phyloP scores from a whole-genome alignment of 108 stramenopile species.

The Chaetoceros muelleri region DNA sequence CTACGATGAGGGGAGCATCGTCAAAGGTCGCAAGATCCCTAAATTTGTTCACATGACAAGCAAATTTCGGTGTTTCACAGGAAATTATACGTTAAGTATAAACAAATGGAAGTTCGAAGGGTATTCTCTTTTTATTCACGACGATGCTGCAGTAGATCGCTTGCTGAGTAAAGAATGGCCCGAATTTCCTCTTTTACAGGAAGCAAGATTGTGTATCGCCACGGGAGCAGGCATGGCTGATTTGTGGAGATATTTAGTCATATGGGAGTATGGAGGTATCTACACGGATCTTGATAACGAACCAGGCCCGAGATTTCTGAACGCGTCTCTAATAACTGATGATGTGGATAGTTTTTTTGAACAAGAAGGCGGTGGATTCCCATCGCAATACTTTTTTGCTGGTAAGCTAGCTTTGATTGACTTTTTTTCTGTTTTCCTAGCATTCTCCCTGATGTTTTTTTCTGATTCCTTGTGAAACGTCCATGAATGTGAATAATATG shows the following conservation, averaged over 20 bases:
- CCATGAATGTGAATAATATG: no score
- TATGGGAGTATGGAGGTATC: slow-evolving; percentile 22
- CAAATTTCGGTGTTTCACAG: slow-evolving; percentile 38
- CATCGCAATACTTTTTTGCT: no score
- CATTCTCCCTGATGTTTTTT: no score
- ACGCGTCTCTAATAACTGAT: no score
- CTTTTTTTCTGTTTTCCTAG: no score
- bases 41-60: slow-evolving; percentile 43
- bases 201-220: not conserved
- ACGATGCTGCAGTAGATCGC: slow-evolving; percentile 46
- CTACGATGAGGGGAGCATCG: not conserved
- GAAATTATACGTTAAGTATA: slow-evolving; percentile 15
- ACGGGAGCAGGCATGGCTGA: slow-evolving; percentile 9
- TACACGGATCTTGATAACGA: slow-evolving; percentile 18
- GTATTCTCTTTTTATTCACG: slow-evolving; percentile 49
- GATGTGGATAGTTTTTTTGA: no score
- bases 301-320: slow-evolving; percentile 3
- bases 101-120: slow-evolving; percentile 32
- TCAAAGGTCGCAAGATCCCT: slow-evolving; percentile 30
- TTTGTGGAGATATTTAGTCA: slow-evolving; percentile 17
- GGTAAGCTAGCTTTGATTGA: no score
- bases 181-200: not conserved
- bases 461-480: no score
- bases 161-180: not conserved
- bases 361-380: no score